Evolutionary conservation across 2,329 filamentous ascomycete species (phyloP), one percentile per base, ranked within the genome.

Genomic region (Colletotrichum higginsianum): DNA sequence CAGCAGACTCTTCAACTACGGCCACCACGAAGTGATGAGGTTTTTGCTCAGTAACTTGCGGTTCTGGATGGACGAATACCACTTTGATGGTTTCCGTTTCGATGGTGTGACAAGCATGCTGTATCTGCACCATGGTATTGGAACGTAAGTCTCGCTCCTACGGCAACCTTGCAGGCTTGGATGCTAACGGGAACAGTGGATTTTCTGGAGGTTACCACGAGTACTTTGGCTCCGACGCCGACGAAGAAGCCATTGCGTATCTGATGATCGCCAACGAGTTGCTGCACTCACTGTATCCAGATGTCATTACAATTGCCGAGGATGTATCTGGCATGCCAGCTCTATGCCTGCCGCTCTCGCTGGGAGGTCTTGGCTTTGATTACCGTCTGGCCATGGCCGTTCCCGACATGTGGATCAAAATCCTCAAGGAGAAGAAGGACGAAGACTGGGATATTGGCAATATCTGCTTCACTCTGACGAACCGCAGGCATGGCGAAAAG

Each of bases 41-140:
- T 99, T 99, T 84, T 86, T 99, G 56, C 86, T 99, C 35, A 98
- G 95, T 81, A 99, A 99, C 80, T 84, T 99, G 69, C 90, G 96
- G 30, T 99, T 98, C 85, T 99, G 96, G 95, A 98, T 99, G 95
- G 96, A 98, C 67, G 95, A 98, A 83, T 99, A 98, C 79, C 86
- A 91, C 50, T 98, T 99, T 79, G 96, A 99, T 79, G 96, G 96
- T 30, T 99, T 98, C 88, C 91, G 96, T 52, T 99, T 99, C 78
- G 96, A 99, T 76, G 96, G 96, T 75, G 96, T 99, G 63, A 99
- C 96, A 1, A 98, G 95, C 84, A 99, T 99, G 95, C 91, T 99
- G 68, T 99, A 99, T 82, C 85, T 86, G 18, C 96, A 99, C 80
- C 96, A 99, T 80, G 96, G 96, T 57, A 98, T 99, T 82, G 96